A percentile compares a stretch with the other conserved stretches of the same genome.
These are phyloP conservation scores for Ilex asprella DNA, from an alignment of 257 asterid species.

Conservation along the genomic window DNA sequence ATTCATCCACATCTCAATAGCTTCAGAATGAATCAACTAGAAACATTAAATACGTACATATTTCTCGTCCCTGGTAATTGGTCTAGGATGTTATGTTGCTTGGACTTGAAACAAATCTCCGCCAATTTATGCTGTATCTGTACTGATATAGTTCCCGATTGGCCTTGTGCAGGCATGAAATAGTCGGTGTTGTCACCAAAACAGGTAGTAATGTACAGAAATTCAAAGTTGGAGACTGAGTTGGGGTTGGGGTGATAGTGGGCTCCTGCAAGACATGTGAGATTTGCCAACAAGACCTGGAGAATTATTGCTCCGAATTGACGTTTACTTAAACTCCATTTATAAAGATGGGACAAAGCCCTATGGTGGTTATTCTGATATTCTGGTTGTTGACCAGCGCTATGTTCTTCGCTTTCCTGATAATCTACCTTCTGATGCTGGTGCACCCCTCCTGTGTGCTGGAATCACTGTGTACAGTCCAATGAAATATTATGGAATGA, in stretches of 20 bases:
- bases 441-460: constrained; percentile 63
- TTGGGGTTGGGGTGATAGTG: constrained; percentile 61
- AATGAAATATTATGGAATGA: constrained; percentile 52
- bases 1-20: too few relatives aligned
- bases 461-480: constrained; percentile 69
- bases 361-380: constrained; percentile 65
- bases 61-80: too few relatives aligned
- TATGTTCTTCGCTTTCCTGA: constrained; percentile 54
- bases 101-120: too few relatives aligned
- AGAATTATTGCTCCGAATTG: constrained; percentile 46
- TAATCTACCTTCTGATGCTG: constrained; percentile 38
- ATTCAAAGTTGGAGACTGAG: constrained; percentile 49
- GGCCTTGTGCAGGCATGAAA: constrained; percentile 49
- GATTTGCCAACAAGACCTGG: constrained; percentile 40
- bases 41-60: too few relatives aligned
- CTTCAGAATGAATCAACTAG: too few relatives aligned
- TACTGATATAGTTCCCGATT: too few relatives aligned
- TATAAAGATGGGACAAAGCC: constrained; percentile 46
- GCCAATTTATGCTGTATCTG: too few relatives aligned
- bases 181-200: constrained; percentile 49
- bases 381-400: constrained; percentile 43
- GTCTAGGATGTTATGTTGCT: too few relatives aligned
- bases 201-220: constrained; percentile 39
- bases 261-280: constrained; percentile 53
- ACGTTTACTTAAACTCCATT: constrained; percentile 35